A percentile compares a stretch with the other conserved stretches of the same genome.
Evolutionary conservation across 179 eudicot species (phyloP).

Genomic region (Carnegiea gigantea): DNA sequence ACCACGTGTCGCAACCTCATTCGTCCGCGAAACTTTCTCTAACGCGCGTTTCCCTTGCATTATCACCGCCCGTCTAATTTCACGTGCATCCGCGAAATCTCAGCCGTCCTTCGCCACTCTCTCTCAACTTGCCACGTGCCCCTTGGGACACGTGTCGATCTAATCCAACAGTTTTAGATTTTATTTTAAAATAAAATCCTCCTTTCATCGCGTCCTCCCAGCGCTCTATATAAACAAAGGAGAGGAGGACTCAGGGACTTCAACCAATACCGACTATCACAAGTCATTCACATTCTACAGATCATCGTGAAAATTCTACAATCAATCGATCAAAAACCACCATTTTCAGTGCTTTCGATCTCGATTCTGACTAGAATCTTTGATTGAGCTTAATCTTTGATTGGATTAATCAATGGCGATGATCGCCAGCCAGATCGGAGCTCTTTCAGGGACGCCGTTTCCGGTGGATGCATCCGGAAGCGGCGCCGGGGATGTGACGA

Average conservation of each 20-base stretch:
- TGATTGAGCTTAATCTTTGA: not conserved
- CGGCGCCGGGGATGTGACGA: not conserved
- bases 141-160: not conserved
- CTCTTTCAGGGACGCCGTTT: constrained; percentile 53
- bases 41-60: not conserved
- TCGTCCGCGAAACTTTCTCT: not conserved
- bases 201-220: not conserved
- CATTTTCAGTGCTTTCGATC: not conserved
- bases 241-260: not conserved
- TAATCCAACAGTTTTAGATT: not conserved
- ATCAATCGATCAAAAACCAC: not conserved
- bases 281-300: not conserved
- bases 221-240: not conserved
- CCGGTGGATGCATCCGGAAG: constrained; percentile 20
- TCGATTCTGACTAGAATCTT: no score
- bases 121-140: not conserved
- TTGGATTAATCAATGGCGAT: constrained; percentile 8
- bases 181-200: not conserved
- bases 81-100: not conserved
- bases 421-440: constrained; percentile 59
- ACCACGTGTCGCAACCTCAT: not conserved
- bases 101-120: constrained; percentile 5
- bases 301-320: not conserved
- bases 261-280: not conserved
- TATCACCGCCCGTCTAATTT: not conserved